A percentile compares a stretch with the other conserved stretches of the same genome.
Evolutionary conservation across 345 rosid genomes (phyloP).

Genomic region (Trapa incisa): DNA sequence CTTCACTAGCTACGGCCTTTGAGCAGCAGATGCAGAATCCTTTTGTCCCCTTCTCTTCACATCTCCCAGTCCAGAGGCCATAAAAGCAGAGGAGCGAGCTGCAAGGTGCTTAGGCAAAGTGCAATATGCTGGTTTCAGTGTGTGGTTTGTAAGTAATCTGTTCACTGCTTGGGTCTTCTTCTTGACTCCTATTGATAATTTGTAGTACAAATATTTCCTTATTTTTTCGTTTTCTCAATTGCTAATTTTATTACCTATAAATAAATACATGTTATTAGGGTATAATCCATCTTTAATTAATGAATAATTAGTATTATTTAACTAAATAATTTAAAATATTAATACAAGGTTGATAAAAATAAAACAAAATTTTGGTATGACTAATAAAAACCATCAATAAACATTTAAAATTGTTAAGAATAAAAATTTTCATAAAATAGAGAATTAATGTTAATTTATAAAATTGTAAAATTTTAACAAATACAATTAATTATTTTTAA

Average conservation of each 20-base stretch:
- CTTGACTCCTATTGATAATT: not conserved
- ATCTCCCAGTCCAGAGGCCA: not conserved
- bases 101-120: too few species aligned
- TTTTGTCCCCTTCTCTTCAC: not conserved
- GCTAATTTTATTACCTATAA: not conserved
- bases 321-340: too few species aligned
- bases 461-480: too few species aligned
- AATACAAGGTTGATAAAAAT: too few species aligned
- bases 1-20: not conserved
- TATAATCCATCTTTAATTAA: too few species aligned
- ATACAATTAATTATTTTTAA: too few species aligned
- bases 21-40: not conserved
- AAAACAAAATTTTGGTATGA: too few species aligned
- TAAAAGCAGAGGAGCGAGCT: not conserved
- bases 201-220: not conserved
- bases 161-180: not conserved
- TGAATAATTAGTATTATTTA: too few species aligned
- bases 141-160: not conserved
- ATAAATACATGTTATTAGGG: not conserved
- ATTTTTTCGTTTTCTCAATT: not conserved
- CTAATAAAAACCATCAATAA: too few species aligned
- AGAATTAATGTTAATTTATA: too few species aligned
- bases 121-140: not conserved
- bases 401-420: too few species aligned
- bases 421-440: too few species aligned